A percentile compares a stretch with the other conserved stretches of the same genome.
These are phyloP conservation scores for Trametes gibbosa DNA, from an alignment of 768 basidiomycete genomes.

Conservation along the genomic window DNA sequence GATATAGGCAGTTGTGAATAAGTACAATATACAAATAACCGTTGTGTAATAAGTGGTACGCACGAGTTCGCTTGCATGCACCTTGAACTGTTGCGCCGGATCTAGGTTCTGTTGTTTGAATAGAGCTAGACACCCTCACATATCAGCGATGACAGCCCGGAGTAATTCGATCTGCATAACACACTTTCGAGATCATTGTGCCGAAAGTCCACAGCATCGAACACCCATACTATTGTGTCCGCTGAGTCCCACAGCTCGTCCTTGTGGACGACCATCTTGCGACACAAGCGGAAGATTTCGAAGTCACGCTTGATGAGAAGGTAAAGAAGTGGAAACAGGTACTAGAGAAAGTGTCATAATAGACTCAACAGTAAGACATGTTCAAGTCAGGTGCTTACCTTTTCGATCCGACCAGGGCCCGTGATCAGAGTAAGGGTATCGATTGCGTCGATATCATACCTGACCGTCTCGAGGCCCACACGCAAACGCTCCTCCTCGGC, in stretches of 20 bases:
- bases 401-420: slow-evolving; percentile 35
- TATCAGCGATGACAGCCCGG: neutral
- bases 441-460: slow-evolving; percentile 33
- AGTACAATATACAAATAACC: too few relatives aligned
- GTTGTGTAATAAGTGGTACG: neutral
- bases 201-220: slow-evolving; percentile 24
- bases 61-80: slow-evolving; percentile 30
- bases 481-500: slow-evolving; percentile 28
- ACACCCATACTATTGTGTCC: slow-evolving; percentile 21
- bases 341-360: slow-evolving; percentile 20
- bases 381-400: slow-evolving; percentile 19
- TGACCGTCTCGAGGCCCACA: slow-evolving; percentile 27
- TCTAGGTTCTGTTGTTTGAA: slow-evolving; percentile 31
- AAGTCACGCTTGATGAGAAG: slow-evolving; percentile 35
- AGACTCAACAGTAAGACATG: neutral
- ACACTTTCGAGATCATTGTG: slow-evolving; percentile 27
- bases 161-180: neutral
- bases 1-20: too few relatives aligned
- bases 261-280: slow-evolving; percentile 26
- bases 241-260: slow-evolving; percentile 29
- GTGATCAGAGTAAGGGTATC: slow-evolving; percentile 30
- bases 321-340: slow-evolving; percentile 35
- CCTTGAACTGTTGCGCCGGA: slow-evolving; percentile 25
- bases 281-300: slow-evolving; percentile 31
- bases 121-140: slow-evolving; percentile 18